These are phyloP conservation scores for Heliosperma pusillum DNA, from an alignment of 148 eudicot species.

Conservation along the genomic window DNA sequence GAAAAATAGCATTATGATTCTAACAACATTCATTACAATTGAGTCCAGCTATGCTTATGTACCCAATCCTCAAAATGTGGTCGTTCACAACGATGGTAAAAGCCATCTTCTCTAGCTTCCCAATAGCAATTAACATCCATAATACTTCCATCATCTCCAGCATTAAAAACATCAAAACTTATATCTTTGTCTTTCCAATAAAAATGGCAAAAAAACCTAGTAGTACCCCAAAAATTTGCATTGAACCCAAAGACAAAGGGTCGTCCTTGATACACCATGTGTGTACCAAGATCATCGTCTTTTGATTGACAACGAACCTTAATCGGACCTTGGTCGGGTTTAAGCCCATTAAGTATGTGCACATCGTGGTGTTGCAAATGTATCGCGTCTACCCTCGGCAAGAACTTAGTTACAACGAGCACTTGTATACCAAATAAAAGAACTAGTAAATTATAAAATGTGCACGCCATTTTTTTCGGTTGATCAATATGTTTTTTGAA, in stretches of 20 bases:
- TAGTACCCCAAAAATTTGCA: background rate
- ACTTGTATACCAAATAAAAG: background rate
- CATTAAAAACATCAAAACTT: conserved; percentile 13
- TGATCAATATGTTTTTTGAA: too few species aligned
- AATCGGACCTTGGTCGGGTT: background rate
- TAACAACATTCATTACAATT: background rate
- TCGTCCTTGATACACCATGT: background rate
- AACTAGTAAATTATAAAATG: background rate
- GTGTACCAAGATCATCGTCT: conserved; percentile 7
- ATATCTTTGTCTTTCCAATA: background rate
- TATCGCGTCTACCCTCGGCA: background rate
- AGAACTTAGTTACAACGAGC: background rate
- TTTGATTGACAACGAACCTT: conserved; percentile 6
- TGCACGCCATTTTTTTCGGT: background rate
- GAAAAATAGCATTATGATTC: too few species aligned
- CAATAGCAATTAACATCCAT: conserved; percentile 5
- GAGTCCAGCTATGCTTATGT: conserved; percentile 16
- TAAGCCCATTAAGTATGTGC: background rate
- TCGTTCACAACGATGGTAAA: conserved; percentile 20
- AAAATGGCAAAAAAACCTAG: conserved; percentile 5
- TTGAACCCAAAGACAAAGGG: background rate
- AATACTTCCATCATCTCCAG: background rate
- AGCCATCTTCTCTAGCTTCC: conserved; percentile 24
- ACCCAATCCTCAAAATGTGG: background rate
- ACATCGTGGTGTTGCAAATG: background rate